phyloP scores from a whole-genome alignment of 31 red algal species.

The Asparagopsis taxiformis region DNA sequence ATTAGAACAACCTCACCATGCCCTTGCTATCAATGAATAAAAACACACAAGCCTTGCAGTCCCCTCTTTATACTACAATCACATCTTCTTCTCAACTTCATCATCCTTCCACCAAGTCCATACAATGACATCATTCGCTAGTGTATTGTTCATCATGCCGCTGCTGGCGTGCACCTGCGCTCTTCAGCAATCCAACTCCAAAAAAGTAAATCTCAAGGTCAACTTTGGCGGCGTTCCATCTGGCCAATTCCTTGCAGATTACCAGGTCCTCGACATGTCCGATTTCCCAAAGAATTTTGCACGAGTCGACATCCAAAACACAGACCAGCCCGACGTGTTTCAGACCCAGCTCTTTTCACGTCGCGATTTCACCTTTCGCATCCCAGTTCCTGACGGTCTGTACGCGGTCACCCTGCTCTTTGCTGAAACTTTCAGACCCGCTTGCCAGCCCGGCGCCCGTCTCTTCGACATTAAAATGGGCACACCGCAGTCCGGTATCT shows the following conservation, averaged over 20 bases:
- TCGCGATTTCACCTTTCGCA: constrained; percentile 55
- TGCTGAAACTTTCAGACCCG: constrained; percentile 59
- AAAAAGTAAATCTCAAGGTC: constrained; percentile 70
- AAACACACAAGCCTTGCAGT: background rate
- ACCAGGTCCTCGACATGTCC: constrained; percentile 62
- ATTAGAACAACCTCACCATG: too few species aligned
- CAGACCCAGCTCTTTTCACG: constrained; percentile 70
- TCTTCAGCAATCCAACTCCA: constrained; percentile 7
- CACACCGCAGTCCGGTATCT: constrained; percentile 59
- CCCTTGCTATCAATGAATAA: too few species aligned
- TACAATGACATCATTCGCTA: too few species aligned
- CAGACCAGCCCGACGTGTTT: constrained; percentile 69
- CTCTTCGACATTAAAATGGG: constrained; percentile 75
- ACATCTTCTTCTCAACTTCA: constrained; percentile 7
- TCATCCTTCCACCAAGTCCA: too few species aligned
- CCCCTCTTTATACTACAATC: background rate
- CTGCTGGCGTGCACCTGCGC: too few species aligned
- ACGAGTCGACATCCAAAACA: constrained; percentile 51
- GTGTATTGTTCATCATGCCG: too few species aligned
- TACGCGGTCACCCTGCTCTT: constrained; percentile 72
- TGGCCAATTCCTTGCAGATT: constrained; percentile 62
- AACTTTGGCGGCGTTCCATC: constrained; percentile 66
- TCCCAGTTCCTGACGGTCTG: constrained; percentile 66
- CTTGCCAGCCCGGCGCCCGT: constrained; percentile 60
- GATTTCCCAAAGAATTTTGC: constrained; percentile 48